phyloP scores from a whole-genome alignment of 371 early-diverging fungal genomes.

The Rhizomucor miehei region DNA sequence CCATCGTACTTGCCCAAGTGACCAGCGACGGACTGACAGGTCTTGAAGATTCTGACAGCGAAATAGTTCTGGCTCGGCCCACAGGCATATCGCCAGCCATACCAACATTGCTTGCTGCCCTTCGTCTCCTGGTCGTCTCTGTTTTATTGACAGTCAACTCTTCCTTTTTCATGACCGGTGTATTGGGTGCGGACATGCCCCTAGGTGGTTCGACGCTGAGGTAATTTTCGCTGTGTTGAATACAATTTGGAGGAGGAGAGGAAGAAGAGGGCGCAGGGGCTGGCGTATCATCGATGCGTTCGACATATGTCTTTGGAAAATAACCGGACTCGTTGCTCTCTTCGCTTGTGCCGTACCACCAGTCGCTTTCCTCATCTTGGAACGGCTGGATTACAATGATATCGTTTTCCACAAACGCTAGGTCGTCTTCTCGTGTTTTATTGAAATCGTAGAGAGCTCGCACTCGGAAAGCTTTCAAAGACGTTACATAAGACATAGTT shows the following conservation, averaged over 20 bases:
- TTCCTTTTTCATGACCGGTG: constrained; percentile 42
- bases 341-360: constrained; percentile 47
- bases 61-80: constrained; percentile 3
- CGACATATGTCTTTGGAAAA: constrained; percentile 41
- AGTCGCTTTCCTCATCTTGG: constrained; percentile 45
- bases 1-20: constrained; percentile 47
- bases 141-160: constrained; percentile 22
- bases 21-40: constrained; percentile 25
- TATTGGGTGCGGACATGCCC: constrained; percentile 36
- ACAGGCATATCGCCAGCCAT: constrained; percentile 10
- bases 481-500: not conserved
- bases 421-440: constrained; percentile 42
- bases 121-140: constrained; percentile 30
- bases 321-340: constrained; percentile 35
- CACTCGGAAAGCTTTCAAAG: constrained; percentile 38
- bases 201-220: constrained; percentile 2
- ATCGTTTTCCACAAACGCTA: constrained; percentile 42
- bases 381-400: constrained; percentile 48
- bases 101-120: constrained; percentile 45
- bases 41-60: constrained; percentile 12
- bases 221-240: not conserved
- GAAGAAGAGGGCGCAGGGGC: not conserved
- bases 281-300: constrained; percentile 14
- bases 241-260: constrained; percentile 8
- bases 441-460: constrained; percentile 39